Base-by-base conservation (phyloP, 345 rosid species). In the Eucalyptus coolabah region DNA sequence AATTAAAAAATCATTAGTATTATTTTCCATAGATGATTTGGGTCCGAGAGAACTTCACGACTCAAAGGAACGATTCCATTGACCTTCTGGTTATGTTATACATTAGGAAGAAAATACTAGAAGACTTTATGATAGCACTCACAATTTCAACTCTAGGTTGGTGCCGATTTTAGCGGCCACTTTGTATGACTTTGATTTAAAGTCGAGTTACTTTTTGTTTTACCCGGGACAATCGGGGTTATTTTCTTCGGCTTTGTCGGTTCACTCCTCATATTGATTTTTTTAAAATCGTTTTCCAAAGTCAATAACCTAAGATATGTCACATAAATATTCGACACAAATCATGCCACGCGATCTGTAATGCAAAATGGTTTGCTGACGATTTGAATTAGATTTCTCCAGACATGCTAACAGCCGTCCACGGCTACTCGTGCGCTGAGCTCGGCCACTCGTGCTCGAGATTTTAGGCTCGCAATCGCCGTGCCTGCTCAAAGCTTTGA, bases 351-450 rank as follows among this genome's bases (percentile, higher is more conserved):
- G 6, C 69, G 6, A 63, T 63, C 32, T 63, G 17, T 30, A 0
- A 28, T 28, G 69, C n/a, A 6, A 63, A 63, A 28, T 28, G 32
- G 32, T 28, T 30, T 12, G 17, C 69, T 30, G n/a, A 6, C 0
- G 32, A 63, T 6, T 63, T 63, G 69, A 63, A 28, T 34, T 12
- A 28, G 69, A 63, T 63, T 63, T 63, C 32, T 63, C 2, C 32
- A 3, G 17, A 63, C 69, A 28, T 28, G 6, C 63, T 56, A 56
- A 56, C 0, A 24, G 14, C 6, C 30, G 0, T 56, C 63, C 63
- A 4, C 1, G 30, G 63, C 63, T 12, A 60, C 69, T 60, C 4
- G 9, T 1, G 69, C 30, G 9, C 28, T 56, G 63, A 56, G 7
- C 6, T 56, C 63, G 6, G 63, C 63, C 63, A 5, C 63, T 26